Evolutionary conservation across 805 yeast genomes (phyloP), one percentile per base, ranked within the genome.

Genomic region (Jamesozyma piceae): DNA sequence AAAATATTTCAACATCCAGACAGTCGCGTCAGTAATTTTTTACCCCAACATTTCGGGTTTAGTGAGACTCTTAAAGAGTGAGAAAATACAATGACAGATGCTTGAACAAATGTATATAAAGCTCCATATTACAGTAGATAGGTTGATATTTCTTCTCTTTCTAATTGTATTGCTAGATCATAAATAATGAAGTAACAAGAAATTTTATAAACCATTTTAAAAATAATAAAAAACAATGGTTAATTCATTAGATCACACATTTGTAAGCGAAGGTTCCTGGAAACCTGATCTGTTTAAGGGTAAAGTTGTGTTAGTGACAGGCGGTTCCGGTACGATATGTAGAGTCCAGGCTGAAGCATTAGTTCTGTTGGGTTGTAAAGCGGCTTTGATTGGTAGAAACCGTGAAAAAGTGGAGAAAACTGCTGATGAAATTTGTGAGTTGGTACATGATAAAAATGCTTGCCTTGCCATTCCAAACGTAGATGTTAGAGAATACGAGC

Each of bases 311-410:
- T 83, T 89, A 51, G 85, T 87, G 41, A 90, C 97, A 1, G 97
- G 97, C 5, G 97, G 97, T 13, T 92, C 97, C 2, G 97, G 97
- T 11, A 78, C 95, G n/a, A 89, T 90, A 43, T 89, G 97, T 62
- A 69, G 92, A 38, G 90, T 83, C 5, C 97, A 89, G 62, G 76
- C 83, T 0, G 95, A 85, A 59, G 95, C 95, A 0, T 49, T 90
- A 64, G 82, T 87, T 2, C 64, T 76, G 15, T 66, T 90, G 10
- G 97, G 97, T 4, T 92, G 95, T 42, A 71, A 85, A 55, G 95
- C 94, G 14, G 84, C 84, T 4, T 82, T 90, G 35, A 62, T 90
- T 24, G 96, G 97, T 2, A 74, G 97, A 57, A 80, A 81, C 53
- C 66, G 57, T 26, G 75, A 69, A 35, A 82, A 80, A 51, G 84